These are phyloP conservation scores for Golubevia sp. DNA, from an alignment of 1,284 basidiomycete species.

Conservation along the genomic window DNA sequence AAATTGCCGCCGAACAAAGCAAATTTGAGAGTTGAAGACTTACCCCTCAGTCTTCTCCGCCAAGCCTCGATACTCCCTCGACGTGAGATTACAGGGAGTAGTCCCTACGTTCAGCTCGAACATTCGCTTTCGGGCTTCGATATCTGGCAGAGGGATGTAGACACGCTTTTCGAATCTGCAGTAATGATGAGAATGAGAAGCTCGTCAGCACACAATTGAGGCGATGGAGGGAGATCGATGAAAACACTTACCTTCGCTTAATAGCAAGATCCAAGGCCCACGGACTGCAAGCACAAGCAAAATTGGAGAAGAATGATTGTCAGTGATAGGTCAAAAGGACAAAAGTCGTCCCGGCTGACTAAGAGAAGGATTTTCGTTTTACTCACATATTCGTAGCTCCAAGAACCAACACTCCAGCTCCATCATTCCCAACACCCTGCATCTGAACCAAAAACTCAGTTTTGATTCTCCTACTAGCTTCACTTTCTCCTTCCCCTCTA, in stretches of 20 bases:
- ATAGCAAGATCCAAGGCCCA: conserved; percentile 60
- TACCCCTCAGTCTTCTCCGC: conserved; percentile 46
- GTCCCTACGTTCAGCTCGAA: conserved; percentile 60
- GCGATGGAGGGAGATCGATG: not conserved
- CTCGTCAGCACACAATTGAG: not conserved
- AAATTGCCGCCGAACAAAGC: not conserved
- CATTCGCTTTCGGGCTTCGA: conserved; percentile 55
- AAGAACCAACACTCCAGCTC: conserved; percentile 54
- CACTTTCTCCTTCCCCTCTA: conserved; percentile 57
- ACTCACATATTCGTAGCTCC: conserved; percentile 55
- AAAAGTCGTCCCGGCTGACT: no score
- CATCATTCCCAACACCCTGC: conserved; percentile 60
- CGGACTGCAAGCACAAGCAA: conserved; percentile 10
- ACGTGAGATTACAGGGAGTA: conserved; percentile 47
- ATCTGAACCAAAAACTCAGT: conserved; percentile 62
- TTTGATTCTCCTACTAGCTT: conserved; percentile 57
- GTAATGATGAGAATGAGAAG: not conserved
- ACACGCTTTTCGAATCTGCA: conserved; percentile 57
- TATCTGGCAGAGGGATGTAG: conserved; percentile 59
- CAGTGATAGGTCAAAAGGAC: not conserved
- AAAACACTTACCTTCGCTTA: conserved; percentile 31
- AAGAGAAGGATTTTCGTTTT: no score
- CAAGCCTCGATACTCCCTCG: conserved; percentile 46
- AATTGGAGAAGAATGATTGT: not conserved
- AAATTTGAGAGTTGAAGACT: not conserved